Percentiles rank a stretch among this genome's conserved stretches.
phyloP scores from a whole-genome alignment of 352 stramenopile species.

The Globisporangium megalacanthum region DNA sequence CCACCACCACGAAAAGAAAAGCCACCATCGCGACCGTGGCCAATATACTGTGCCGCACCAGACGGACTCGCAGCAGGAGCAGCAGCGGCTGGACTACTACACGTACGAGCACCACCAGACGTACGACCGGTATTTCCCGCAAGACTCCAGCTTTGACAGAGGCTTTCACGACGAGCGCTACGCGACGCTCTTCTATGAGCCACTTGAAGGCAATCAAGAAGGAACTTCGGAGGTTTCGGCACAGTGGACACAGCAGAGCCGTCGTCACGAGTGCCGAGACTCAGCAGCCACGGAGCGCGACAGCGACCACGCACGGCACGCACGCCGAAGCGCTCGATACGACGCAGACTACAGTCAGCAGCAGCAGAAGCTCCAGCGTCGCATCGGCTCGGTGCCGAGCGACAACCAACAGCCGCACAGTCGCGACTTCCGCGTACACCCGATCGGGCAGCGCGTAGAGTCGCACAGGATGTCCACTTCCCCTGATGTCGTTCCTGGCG shows the following conservation, averaged over 20 bases:
- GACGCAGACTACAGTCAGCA: not conserved
- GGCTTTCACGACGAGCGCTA: slow-evolving; percentile 4
- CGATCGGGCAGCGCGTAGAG: not conserved
- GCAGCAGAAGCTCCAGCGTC: not conserved
- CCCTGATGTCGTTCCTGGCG: not conserved
- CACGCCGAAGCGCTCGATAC: not conserved
- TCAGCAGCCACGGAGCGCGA: not conserved
- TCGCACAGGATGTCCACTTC: not conserved
- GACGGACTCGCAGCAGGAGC: not conserved
- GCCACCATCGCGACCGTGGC: slow-evolving; percentile 3
- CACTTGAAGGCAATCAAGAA: not conserved
- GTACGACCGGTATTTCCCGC: not conserved
- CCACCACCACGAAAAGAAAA: slow-evolving; percentile 8
- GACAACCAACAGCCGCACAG: not conserved
- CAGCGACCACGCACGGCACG: not conserved
- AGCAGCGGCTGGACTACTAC: slow-evolving; percentile 4
- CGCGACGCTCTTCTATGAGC: not conserved
- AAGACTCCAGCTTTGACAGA: not conserved
- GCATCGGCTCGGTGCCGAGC: not conserved
- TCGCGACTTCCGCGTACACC: not conserved
- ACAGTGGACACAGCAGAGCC: not conserved
- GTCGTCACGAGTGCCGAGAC: not conserved
- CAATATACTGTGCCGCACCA: slow-evolving; percentile 14
- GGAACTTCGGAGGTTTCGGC: not conserved
- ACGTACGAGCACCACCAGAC: slow-evolving; percentile 6